Conservation (phyloP, 208 protist species). For the Tritrichomonas musculus region DNA sequence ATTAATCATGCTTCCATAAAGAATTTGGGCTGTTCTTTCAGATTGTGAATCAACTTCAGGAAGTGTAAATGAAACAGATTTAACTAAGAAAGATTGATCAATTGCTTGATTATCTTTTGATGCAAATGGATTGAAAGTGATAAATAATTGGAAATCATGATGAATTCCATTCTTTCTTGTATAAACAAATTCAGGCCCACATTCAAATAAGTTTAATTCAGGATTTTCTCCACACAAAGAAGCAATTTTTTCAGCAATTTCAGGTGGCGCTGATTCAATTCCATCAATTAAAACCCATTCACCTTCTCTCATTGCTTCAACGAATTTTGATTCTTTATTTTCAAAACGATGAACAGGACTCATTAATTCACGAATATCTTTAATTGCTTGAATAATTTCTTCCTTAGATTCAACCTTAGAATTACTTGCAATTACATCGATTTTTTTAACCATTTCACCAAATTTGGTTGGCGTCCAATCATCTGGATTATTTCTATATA, state of each 20-base stretch:
- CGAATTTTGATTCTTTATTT: neutral
- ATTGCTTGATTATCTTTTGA: neutral
- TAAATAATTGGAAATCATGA: slow-evolving; percentile 30
- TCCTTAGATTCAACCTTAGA: too few species aligned
- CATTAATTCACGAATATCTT: neutral
- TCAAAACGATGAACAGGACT: neutral
- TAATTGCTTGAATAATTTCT: too few species aligned
- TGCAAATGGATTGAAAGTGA: neutral
- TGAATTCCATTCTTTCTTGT: neutral
- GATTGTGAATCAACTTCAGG: neutral
- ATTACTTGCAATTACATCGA: too few species aligned
- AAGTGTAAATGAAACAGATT: neutral
- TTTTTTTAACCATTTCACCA: neutral
- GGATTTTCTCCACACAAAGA: neutral
- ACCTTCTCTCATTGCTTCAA: neutral
- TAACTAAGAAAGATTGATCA: neutral
- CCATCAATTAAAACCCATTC: slow-evolving; percentile 12
- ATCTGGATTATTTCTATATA: neutral
- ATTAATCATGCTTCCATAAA: neutral
- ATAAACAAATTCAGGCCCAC: neutral
- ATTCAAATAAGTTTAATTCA: slow-evolving; percentile 30
- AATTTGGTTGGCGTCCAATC: neutral
- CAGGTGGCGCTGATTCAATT: slow-evolving; percentile 13
- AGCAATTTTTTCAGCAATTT: slow-evolving; percentile 28
- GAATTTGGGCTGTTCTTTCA: neutral